Evolutionary conservation across 108 stramenopile species (phyloP), one percentile per base, ranked within the genome.

Genomic region (Skeletonema menzelii): DNA sequence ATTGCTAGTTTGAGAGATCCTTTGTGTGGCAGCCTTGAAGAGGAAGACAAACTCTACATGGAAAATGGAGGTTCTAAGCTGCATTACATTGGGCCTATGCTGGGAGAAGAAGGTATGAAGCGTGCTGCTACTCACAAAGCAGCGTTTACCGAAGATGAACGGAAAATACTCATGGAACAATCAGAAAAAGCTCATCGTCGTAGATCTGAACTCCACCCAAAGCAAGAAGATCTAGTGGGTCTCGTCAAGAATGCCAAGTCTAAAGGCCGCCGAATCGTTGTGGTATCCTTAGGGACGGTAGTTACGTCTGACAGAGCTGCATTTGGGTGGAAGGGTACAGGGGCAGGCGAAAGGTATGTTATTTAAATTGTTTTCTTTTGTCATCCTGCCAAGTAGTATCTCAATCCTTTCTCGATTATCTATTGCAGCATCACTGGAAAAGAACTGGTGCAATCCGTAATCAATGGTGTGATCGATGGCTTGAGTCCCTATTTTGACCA

Each of bases 381-480:
- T 37, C 6, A 37, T 37, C 35, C 11, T 37, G 11, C 6, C 35
- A 11, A 37, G 10, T 10, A 37, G 35, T 37, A 37, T 11, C 35
- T 37, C 6, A 37, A 1, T 7, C 27, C 56, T 12, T 11, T 57
- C 13, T 4, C 28, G 5, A 13, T 57, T 11, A 57, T 6, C 28
- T 28, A 28, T 27, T 57, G 56, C 12, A 28, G 63, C 22, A 71
- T 71, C 14, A 71, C 70, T 17, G 70, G 70, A 1, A 71, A 71
- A 53, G 38, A 71, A 34, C 37, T 71, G 3, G 70, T 71, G n/a
- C 70, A 71, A 63, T 63, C 63, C 12, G 70, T 71, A 11, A 71
- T 71, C 27, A 71, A 71, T 26, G 70, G 70, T 19, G 61, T 46
- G 15, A 62, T 71, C 22, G 70, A 71, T 63, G 70, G 59, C 8